These are phyloP conservation scores for Taiozyma sp. DNA, from an alignment of 1,139 yeast genomes.

Conservation along the genomic window DNA sequence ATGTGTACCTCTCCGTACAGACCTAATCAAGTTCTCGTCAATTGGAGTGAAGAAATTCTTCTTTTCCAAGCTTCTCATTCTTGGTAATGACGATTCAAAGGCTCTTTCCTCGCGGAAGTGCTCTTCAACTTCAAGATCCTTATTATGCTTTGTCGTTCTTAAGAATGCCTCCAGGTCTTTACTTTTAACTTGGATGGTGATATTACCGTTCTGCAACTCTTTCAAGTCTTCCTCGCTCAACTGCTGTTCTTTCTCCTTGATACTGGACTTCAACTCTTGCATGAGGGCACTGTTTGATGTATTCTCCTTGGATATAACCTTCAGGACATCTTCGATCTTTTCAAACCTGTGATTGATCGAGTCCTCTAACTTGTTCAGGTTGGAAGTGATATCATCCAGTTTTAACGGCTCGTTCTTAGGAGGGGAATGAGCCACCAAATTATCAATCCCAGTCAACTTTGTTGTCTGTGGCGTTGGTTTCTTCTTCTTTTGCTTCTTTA, in stretches of 20 bases:
- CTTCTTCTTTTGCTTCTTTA: slow-evolving; percentile 9
- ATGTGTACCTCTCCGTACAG: slow-evolving; percentile 7
- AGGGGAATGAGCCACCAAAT: background rate
- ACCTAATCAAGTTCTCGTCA: slow-evolving; percentile 12
- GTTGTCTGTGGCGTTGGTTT: background rate
- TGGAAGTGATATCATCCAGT: background rate
- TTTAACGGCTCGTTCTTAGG: background rate
- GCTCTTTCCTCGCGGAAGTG: slow-evolving; percentile 45
- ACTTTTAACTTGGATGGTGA: slow-evolving; percentile 5
- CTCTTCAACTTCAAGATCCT: slow-evolving; percentile 36
- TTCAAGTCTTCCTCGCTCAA: background rate
- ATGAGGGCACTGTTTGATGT: slow-evolving; percentile 1
- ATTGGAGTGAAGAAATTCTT: slow-evolving; percentile 49
- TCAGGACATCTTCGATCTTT: slow-evolving; percentile 12
- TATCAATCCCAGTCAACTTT: background rate
- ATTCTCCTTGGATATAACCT: slow-evolving; percentile 14
- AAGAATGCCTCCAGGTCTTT: slow-evolving; percentile 34
- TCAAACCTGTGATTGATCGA: slow-evolving; percentile 7
- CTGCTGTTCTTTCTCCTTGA: background rate
- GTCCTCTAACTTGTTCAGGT: slow-evolving; percentile 4
- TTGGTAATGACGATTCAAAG: slow-evolving; percentile 42
- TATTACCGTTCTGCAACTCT: background rate
- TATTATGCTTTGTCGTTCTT: slow-evolving; percentile 37
- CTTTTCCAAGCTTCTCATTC: slow-evolving; percentile 37
- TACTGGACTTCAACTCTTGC: slow-evolving; percentile 1